Conservation (phyloP, 352 stramenopile species). For the Peronospora destructor region DNA sequence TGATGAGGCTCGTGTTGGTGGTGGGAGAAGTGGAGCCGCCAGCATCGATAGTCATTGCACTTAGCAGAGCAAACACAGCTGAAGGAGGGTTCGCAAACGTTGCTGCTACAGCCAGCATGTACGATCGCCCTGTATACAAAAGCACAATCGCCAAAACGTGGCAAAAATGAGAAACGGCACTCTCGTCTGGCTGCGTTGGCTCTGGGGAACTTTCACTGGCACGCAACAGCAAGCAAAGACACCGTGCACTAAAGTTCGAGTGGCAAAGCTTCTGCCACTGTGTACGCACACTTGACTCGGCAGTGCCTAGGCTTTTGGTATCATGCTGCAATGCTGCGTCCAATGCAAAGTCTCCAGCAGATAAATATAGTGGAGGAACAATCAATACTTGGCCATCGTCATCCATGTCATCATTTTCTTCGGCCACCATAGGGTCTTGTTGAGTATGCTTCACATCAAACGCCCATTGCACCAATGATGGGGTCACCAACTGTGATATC, state of each 20-base stretch:
- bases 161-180: slow-evolving; percentile 29
- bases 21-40: not conserved
- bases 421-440: slow-evolving; percentile 6
- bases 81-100: slow-evolving; percentile 39
- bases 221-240: slow-evolving; percentile 30
- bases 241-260: slow-evolving; percentile 32
- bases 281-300: slow-evolving; percentile 18
- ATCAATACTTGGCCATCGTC: slow-evolving; percentile 13
- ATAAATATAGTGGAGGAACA: slow-evolving; percentile 11
- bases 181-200: slow-evolving; percentile 4
- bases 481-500: slow-evolving; percentile 25
- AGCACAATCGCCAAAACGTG: slow-evolving; percentile 36
- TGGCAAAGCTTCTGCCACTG: slow-evolving; percentile 46
- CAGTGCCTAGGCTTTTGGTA: slow-evolving; percentile 7
- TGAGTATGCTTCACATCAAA: slow-evolving; percentile 29
- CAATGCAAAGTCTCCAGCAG: not conserved
- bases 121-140: slow-evolving; percentile 32
- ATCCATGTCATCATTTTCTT: slow-evolving; percentile 31
- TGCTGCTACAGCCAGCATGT: slow-evolving; percentile 41
- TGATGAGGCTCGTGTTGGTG: slow-evolving; percentile 16
- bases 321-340: slow-evolving; percentile 20
- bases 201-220: not conserved
- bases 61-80: slow-evolving; percentile 46
- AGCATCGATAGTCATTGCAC: slow-evolving; percentile 36
- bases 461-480: slow-evolving; percentile 32